Evolutionary conservation across 2,329 filamentous ascomycete genomes (phyloP), one percentile per base, ranked within the genome.

Genomic region (Arachnopeziza araneosa): DNA sequence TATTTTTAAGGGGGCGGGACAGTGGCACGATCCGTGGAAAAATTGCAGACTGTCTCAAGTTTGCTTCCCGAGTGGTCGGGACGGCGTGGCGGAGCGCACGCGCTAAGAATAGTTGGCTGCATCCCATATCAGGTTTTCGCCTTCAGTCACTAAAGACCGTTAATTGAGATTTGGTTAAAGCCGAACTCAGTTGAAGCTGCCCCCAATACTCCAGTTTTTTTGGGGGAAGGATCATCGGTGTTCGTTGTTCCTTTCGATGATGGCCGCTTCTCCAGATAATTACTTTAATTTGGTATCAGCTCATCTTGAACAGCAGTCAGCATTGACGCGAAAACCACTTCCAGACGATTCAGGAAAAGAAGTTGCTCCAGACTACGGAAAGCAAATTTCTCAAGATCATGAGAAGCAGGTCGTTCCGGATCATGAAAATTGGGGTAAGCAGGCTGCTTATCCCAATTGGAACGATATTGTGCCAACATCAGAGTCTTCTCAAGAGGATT

Each of bases 331-430:
- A 19, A 60, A 55, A 51, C 44, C 59, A 19, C 50, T 60, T 22
- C 30, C 54, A 26, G 24, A 21, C 8, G 54, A 57, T 24, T 44
- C 55, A 24, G 55, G 51, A 44, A 7, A 7, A 44, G 12, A 44
- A 44, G 36, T 44, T 17, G 36, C 17, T 44, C 36, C 36, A 14
- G 36, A 44, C 17, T 19, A 7, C 4, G 36, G 17, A 23, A 60
- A 60, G 44, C 50, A 57, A 26, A 51, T 60, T 1, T n/a, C n/a
- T n/a, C n/a, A n/a, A 32, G 30, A 32, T 32, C 30, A 32, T 7
- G 30, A 32, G 19, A 60, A 60, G 36, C 50, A 57, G 23, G 55
- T 60, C 1, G 50, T 60, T n/a, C 17, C 51, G 23, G 59, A 60
- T n/a, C 21, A 52, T 24, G 55, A 12, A 50, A 57, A 56, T 22